phyloP scores from a whole-genome alignment of 2,329 filamentous ascomycete genomes.

The Ophiocordyceps unilateralis region DNA sequence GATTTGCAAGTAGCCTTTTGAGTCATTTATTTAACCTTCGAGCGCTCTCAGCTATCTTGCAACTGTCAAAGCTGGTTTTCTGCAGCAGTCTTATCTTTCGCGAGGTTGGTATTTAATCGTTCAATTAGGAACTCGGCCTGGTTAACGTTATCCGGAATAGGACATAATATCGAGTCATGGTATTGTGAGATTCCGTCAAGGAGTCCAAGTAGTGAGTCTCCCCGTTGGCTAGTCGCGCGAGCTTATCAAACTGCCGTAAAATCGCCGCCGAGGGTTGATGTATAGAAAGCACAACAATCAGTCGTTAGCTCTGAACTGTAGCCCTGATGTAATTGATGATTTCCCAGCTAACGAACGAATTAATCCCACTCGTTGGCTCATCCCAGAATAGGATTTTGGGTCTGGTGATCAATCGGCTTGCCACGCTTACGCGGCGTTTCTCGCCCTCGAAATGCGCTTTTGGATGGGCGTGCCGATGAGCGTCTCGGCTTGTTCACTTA shows the following conservation, averaged over 20 bases:
- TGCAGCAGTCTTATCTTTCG: constrained; percentile 21
- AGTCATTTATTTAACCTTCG: background rate
- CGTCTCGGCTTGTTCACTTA: no score
- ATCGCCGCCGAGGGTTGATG: constrained; percentile 72
- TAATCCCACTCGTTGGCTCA: constrained; percentile 69
- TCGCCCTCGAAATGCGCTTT: no score
- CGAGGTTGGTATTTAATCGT: constrained; percentile 63
- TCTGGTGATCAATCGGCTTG: constrained; percentile 64
- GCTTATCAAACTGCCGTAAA: constrained; percentile 65
- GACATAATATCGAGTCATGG: constrained; percentile 45
- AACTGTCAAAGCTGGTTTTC: constrained; percentile 19
- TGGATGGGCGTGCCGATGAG: no score
- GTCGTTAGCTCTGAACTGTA: constrained; percentile 35
- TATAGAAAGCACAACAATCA: constrained; percentile 68
- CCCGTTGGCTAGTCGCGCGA: constrained; percentile 56
- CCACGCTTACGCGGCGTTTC: constrained; percentile 65
- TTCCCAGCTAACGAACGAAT: constrained; percentile 60
- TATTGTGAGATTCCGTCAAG: no score
- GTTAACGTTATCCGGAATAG: constrained; percentile 55
- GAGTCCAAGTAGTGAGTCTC: constrained; percentile 58
- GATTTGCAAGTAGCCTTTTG: constrained; percentile 9
- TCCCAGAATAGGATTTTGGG: constrained; percentile 72
- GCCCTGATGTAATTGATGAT: constrained; percentile 60
- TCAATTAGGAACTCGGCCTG: constrained; percentile 70
- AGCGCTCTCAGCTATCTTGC: constrained; percentile 7